Evolutionary conservation across 371 early-diverging fungal species (phyloP), one percentile per base, ranked within the genome.

Genomic region (Blastocladiella emersonii): DNA sequence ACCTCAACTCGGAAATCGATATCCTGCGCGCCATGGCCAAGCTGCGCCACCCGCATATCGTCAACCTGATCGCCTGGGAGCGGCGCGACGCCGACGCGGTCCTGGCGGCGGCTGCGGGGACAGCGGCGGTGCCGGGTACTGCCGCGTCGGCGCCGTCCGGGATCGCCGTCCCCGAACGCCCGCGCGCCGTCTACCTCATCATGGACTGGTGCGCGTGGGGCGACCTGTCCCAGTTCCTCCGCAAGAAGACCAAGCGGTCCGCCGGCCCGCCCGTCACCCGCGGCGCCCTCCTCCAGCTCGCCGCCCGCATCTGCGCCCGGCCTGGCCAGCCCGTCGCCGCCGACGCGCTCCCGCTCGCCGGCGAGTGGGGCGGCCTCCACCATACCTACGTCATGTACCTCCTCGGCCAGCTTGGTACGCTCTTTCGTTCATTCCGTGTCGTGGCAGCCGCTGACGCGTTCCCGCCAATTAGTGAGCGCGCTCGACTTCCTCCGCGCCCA

Each of bases 1-100:
- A 91, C 70, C 78, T 96, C 36, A 91, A 93, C 64, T 86, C 88
- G 35, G 97, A 96, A 69, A 96, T 96, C 70, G 78, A 76, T 37
- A 95, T 96, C 49, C 74, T 95, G 55, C 88, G 89, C 67, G 78
- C 83, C 23, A 84, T 91, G 63, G n/a, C 59, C 2, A 35, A 15
- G 1, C 17, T 56, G 23, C 74, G 77, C 57, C 94, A 95, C 76
- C 76, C 76, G 56, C 81, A 93, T 64, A 87, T 96, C 65, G 95
- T 96, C 7, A 85, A 83, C 43, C 80, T 96, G 56, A 77, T 86
- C 41, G 91, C 88, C 63, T 82, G 81, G 68, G 74, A 79, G 77
- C 37, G 41, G n/a, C 25, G 10, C 36, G 66, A 66, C 27, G 53
- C 19, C 12, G 45, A 12, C 12, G 45, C 12, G 10, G 45, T n/a